Base-by-base conservation (phyloP, 2,329 filamentous ascomycete species). In the Coniochaeta hoffmannii region DNA sequence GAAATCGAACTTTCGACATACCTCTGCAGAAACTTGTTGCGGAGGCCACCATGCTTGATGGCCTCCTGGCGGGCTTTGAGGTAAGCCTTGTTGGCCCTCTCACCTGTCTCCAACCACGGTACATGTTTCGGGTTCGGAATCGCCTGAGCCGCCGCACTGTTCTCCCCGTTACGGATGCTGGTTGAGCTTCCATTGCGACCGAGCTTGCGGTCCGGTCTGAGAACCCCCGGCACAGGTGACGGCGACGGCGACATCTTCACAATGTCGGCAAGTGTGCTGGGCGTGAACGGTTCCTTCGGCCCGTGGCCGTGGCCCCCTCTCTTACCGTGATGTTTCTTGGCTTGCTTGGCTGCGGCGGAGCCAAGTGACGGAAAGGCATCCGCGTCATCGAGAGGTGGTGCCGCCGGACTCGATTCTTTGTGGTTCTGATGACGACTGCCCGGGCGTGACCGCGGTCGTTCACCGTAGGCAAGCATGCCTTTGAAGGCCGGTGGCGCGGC, bases 1-100 rank as follows among this genome's bases (percentile, higher is more conserved):
- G 17, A 19, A 15, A 3, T 9, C 11, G 17, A 17, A 17, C 26
- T 12, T 4, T 15, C 15, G 19, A 68, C 74, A 64, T 73, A 93
- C 90, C 90, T 96, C 71, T 97, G 93, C 55, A 99, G 73, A 65
- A 97, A 99, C 69, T 97, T 97, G 71, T 97, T 99, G 60, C 94
- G 84, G 68, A 97, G 82, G 63, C 92, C 94, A 62, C 94, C 94
- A 69, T 99, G 94, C 73, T 96, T 96, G 69, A 99, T 96, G 56
- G 94, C 94, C 72, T 97, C 93, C 66, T 92, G 89, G 54, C 94
- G 87, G 62, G 92, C 90, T 73, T 96, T 96, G 62, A 99, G 82
- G 69, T 99, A 99, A 24, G 90, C 87, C 71, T 92, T 91, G 70
- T 99, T 97, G 61, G 90, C 90, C 60, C 83, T 85, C 54, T 93